Percentiles rank a stretch among this genome's conserved stretches.
These are phyloP conservation scores for Colletotrichum agaves DNA, from an alignment of 2,329 filamentous ascomycete species.

Conservation along the genomic window DNA sequence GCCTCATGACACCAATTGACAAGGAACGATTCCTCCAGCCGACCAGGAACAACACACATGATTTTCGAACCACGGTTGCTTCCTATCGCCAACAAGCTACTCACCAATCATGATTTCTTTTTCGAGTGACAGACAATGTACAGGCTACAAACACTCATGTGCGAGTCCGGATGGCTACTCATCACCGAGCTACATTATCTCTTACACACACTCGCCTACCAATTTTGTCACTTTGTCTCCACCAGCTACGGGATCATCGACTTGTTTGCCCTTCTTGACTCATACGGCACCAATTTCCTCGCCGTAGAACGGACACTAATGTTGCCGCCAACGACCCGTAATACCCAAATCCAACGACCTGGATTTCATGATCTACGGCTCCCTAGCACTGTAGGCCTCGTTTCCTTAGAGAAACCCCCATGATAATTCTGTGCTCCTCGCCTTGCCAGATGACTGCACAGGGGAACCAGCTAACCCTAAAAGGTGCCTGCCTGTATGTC, in stretches of 20 bases:
- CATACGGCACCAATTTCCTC: not conserved
- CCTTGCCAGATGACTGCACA: not conserved
- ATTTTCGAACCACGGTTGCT: not conserved
- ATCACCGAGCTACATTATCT: not conserved
- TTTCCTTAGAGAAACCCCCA: conserved; percentile 4
- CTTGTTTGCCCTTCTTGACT: not conserved
- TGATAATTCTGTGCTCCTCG: not conserved
- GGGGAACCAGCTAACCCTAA: not conserved
- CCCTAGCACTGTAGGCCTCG: not conserved
- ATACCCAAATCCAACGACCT: conserved; percentile 5
- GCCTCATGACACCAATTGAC: conserved; percentile 10
- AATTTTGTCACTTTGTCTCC: not conserved
- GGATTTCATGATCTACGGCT: not conserved
- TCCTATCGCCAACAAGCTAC: not conserved
- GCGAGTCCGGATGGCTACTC: too few species aligned
- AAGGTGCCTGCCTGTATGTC: not conserved
- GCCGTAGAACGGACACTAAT: conserved; percentile 1
- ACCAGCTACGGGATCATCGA: not conserved
- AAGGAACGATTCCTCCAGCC: not conserved
- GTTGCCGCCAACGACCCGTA: conserved; percentile 4
- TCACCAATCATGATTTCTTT: not conserved
- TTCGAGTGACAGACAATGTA: too few species aligned
- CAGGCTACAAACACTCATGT: too few species aligned
- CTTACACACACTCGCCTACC: not conserved
- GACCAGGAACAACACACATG: not conserved